phyloP scores from a whole-genome alignment of 2,329 filamentous ascomycete species.

The Pseudogymnoascus sp. region DNA sequence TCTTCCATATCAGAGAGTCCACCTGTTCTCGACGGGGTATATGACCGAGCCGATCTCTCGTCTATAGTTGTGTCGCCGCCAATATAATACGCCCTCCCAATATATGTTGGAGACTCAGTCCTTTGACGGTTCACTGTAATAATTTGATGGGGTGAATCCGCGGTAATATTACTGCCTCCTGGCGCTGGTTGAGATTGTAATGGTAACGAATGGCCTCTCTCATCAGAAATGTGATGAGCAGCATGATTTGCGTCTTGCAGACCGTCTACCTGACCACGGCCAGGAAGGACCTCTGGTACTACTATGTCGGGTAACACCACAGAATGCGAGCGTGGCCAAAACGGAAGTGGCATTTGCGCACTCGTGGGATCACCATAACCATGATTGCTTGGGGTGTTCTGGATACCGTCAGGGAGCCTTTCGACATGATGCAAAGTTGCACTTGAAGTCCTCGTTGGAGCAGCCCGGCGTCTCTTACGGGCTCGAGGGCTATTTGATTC shows the following conservation, averaged over 20 bases:
- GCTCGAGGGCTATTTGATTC: not conserved
- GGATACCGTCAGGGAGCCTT: not conserved
- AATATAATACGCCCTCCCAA: slow-evolving; percentile 8
- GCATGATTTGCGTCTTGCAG: not conserved
- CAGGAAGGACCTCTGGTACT: not conserved
- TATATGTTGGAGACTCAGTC: slow-evolving; percentile 8
- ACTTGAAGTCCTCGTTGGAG: not conserved
- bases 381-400: not conserved
- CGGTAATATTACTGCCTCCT: not conserved
- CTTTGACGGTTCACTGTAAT: not conserved
- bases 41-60: slow-evolving; percentile 7
- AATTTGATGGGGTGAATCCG: not conserved
- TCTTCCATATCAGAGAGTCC: not conserved
- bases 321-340: not conserved
- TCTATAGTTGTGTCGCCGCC: not conserved
- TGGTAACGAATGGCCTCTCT: not conserved
- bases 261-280: not conserved
- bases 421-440: not conserved
- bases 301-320: not conserved
- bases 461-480: slow-evolving; percentile 3
- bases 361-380: not conserved
- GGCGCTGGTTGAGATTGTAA: not conserved
- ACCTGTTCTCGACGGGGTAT: not conserved
- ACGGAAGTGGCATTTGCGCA: not conserved
- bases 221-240: not conserved